Evolutionary conservation across 768 basidiomycete species (phyloP), one percentile per base, ranked within the genome.

Genomic region (Tulasnella sp.): DNA sequence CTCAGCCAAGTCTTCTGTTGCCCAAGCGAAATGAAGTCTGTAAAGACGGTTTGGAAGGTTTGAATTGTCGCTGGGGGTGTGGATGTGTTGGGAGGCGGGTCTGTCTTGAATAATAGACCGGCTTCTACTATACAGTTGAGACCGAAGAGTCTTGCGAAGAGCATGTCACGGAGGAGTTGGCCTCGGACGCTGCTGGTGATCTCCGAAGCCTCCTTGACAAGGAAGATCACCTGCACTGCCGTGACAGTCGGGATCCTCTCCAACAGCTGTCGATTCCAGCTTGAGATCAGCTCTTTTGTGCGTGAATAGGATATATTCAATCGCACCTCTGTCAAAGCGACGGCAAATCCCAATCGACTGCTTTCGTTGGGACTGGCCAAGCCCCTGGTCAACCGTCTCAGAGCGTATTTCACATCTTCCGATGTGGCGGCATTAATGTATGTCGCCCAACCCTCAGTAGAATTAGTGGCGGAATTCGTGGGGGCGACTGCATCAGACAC

Each of bases 141-240:
- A 17, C 94, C 94, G 69, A 98, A 96, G 10, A 99, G 75, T 25
- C 90, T 82, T 9, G 92, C 92, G 68, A 99, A 97, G 52, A 92
- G 76, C 50, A 88, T 72, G 70, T 99, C 94, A 60, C 94, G 82
- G 71, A 92, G 88, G 71, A 98, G 94, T 67, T 92, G 86, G 2
- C 92, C 85, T 43, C 82, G 83, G 81, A 87, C 85, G 12, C 84
- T 85, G 34, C 82, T 81, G 63, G 82, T 79, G 3, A 77, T 73
- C 69, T 86, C 82, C 15, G 88, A 84, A 59, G 79, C 75, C 55
- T 87, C 82, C 42, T 84, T 67, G 43, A 96, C 74, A 38, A 96
- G 76, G n/a, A 78, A 75, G 17, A 92, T 66, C 44, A 96, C 83
- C 65, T 91, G 87, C 0, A 78, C 67, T 66, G 85, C 83, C 12